These are phyloP conservation scores for Xylariales sp. DNA, from an alignment of 2,329 filamentous ascomycete species.

Conservation along the genomic window DNA sequence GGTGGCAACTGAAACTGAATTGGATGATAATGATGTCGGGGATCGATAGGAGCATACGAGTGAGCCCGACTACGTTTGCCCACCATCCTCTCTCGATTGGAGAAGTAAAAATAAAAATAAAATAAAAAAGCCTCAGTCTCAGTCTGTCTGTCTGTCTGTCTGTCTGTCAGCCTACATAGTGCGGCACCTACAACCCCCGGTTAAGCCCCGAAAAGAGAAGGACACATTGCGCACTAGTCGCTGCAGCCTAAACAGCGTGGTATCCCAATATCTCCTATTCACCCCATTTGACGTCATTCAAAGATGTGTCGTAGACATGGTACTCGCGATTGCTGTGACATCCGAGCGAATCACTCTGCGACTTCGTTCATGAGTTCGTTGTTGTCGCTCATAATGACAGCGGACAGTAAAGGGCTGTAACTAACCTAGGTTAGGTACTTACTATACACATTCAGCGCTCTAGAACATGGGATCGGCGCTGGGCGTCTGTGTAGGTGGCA, in stretches of 20 bases:
- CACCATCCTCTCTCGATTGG: neutral
- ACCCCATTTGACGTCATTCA: slow-evolving; percentile 2
- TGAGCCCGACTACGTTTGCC: neutral
- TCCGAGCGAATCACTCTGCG: neutral
- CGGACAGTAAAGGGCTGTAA: no score
- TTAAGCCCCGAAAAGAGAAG: neutral
- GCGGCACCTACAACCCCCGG: neutral
- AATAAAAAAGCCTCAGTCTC: no score
- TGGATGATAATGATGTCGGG: neutral
- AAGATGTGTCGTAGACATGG: neutral
- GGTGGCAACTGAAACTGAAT: slow-evolving; percentile 28
- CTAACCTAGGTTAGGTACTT: no score
- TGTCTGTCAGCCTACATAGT: neutral
- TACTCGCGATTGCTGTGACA: neutral
- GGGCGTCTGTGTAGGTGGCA: neutral
- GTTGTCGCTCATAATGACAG: neutral
- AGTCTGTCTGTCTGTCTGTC: neutral
- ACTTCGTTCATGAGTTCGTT: neutral
- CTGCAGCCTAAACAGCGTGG: neutral
- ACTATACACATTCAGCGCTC: slow-evolving; percentile 1
- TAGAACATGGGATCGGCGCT: slow-evolving; percentile 15
- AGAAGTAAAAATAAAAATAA: neutral
- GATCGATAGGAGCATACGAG: neutral
- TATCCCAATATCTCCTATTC: neutral
- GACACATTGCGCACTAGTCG: neutral